Conservation (phyloP, 768 basidiomycete genomes). For the Termitomyces sp. region DNA sequence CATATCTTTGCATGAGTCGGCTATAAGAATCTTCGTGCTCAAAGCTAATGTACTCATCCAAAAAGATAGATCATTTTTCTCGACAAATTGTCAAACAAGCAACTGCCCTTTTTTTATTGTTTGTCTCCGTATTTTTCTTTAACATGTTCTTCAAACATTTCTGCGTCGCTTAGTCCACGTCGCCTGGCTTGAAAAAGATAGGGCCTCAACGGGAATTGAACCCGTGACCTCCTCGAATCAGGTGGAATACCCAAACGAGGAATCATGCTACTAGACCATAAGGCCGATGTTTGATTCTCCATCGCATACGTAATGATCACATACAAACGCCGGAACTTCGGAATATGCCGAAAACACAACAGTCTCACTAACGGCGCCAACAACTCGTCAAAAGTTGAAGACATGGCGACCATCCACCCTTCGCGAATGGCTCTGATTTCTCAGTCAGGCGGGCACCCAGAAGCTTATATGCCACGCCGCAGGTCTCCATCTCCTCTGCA, state of each 20-base stretch:
- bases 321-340: background rate
- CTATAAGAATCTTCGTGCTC: no score
- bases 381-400: background rate
- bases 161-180: no score
- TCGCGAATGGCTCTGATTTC: constrained; percentile 14
- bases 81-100: no score
- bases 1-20: no score
- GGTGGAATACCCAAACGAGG: constrained; percentile 8
- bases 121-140: no score
- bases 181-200: background rate
- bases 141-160: no score
- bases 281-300: background rate
- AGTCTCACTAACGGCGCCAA: no score
- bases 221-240: constrained; percentile 11
- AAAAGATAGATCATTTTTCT: no score
- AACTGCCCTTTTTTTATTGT: no score
- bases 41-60: no score
- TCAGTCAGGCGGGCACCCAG: constrained; percentile 5
- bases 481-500: constrained; percentile 41
- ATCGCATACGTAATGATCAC: no score
- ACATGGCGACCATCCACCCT: constrained; percentile 15
- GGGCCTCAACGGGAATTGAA: constrained; percentile 14
- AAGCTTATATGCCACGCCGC: constrained; percentile 4
- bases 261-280: constrained; percentile 14
- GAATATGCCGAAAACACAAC: background rate